Percentiles rank a stretch among this genome's conserved stretches.
Evolutionary conservation across 805 yeast species (phyloP).

Genomic region (Suhomyces tanzawaensis): DNA sequence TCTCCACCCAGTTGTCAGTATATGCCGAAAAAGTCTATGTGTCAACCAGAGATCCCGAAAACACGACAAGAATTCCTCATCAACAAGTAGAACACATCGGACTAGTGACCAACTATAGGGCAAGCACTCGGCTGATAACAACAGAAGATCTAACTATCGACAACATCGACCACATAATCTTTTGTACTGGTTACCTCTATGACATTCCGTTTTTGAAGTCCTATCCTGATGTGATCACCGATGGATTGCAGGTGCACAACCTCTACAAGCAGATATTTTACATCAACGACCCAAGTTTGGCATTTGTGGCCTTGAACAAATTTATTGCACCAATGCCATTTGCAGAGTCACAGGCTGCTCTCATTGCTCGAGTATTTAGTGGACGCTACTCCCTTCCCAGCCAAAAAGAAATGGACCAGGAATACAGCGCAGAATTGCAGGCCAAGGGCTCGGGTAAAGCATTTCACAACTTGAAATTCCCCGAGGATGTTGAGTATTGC

Average conservation of each 20-base stretch:
- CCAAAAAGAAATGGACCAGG: conserved; percentile 20
- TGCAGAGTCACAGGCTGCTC: conserved; percentile 39
- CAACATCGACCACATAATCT: conserved; percentile 19
- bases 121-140: background rate
- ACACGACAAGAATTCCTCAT: background rate
- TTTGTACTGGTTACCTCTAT: conserved; percentile 25
- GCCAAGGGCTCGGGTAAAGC: conserved; percentile 20
- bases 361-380: conserved; percentile 31
- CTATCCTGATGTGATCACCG: conserved; percentile 18
- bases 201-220: conserved; percentile 21
- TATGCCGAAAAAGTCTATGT: conserved; percentile 14
- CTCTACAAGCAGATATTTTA: conserved; percentile 35
- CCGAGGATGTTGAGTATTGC: conserved; percentile 19
- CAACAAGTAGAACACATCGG: conserved; percentile 4
- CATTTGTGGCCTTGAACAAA: conserved; percentile 31
- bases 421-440: conserved; percentile 23
- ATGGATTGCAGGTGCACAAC: conserved; percentile 24
- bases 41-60: conserved; percentile 6
- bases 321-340: conserved; percentile 35
- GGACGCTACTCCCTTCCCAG: conserved; percentile 30
- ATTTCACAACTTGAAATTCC: conserved; percentile 19
- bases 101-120: conserved; percentile 1
- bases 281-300: conserved; percentile 27
- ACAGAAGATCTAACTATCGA: conserved; percentile 11
- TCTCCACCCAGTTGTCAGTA: conserved; percentile 12